A percentile compares a stretch with the other conserved stretches of the same genome.
Evolutionary conservation across 768 basidiomycete species (phyloP).

Genomic region (Pulveroboletus sp.): DNA sequence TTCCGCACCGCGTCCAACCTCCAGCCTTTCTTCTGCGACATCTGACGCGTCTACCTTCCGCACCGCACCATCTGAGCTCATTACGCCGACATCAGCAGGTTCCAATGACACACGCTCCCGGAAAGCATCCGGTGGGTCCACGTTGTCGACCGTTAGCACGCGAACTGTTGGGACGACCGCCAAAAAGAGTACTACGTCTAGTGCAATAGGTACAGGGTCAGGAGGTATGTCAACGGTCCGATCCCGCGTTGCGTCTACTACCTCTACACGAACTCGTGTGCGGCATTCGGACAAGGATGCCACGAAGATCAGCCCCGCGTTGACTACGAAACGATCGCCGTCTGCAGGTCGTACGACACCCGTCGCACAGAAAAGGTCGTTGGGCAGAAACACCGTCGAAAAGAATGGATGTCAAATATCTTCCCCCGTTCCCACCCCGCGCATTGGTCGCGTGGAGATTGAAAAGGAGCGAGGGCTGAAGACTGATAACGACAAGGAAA

Average conservation of each 20-base stretch:
- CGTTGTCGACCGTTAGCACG: conserved; percentile 28
- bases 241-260: conserved; percentile 21
- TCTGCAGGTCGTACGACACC: conserved; percentile 22
- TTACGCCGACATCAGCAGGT: conserved; percentile 27
- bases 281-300: conserved; percentile 24
- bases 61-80: conserved; percentile 27
- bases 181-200: conserved; percentile 9
- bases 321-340: conserved; percentile 18
- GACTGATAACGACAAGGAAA: conserved; percentile 18
- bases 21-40: conserved; percentile 28
- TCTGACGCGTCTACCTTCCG: conserved; percentile 30
- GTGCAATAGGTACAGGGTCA: conserved; percentile 2
- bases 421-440: conserved; percentile 14
- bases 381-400: conserved; percentile 11
- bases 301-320: conserved; percentile 19
- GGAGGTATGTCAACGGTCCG: conserved; percentile 9
- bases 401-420: conserved; percentile 15
- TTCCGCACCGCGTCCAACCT: conserved; percentile 20
- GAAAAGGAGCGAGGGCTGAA: conserved; percentile 37
- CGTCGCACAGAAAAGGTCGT: conserved; percentile 15
- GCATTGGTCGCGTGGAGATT: conserved; percentile 13
- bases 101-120: conserved; percentile 25
- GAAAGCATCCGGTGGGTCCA: conserved; percentile 27
- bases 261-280: conserved; percentile 21
- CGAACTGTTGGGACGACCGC: conserved; percentile 28